Evolutionary conservation across 2,329 filamentous ascomycete species (phyloP).

Genomic region (Biscogniauxia mediterranea): DNA sequence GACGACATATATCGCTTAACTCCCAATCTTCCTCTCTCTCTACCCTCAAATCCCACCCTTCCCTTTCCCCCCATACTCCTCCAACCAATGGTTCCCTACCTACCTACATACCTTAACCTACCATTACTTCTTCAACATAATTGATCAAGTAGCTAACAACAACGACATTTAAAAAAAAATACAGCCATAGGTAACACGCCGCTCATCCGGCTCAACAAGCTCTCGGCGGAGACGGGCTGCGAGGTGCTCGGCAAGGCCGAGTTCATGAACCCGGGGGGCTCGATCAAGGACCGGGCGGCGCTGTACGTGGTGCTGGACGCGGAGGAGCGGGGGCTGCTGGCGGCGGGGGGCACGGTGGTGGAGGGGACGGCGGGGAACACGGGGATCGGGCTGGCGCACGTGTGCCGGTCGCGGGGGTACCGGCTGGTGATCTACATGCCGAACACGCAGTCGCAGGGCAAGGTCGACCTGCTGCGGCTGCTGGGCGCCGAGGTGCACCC

Average conservation of each 20-base stretch:
- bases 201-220: conserved; percentile 81
- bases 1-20: too few species aligned
- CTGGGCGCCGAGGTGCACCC: conserved; percentile 94
- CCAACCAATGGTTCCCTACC: neutral
- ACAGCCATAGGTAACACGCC: conserved; percentile 96
- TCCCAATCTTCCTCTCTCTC: neutral
- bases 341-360: conserved; percentile 87
- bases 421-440: conserved; percentile 99
- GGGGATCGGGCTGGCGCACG: conserved; percentile 94
- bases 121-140: too few species aligned
- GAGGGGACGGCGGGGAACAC: conserved; percentile 98
- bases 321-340: conserved; percentile 80
- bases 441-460: conserved; percentile 96
- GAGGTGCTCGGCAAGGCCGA: conserved; percentile 95
- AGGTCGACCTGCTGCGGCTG: conserved; percentile 88
- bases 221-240: conserved; percentile 90
- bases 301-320: conserved; percentile 93
- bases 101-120: too few species aligned
- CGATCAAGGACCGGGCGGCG: conserved; percentile 93
- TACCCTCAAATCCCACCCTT: neutral
- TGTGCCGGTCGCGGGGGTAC: conserved; percentile 90
- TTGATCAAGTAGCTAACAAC: too few species aligned
- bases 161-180: neutral
- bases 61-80: too few species aligned
- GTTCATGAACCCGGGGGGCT: conserved; percentile 97